Conservation (phyloP, 306 rosid genomes). For the Lablab purpureus region DNA sequence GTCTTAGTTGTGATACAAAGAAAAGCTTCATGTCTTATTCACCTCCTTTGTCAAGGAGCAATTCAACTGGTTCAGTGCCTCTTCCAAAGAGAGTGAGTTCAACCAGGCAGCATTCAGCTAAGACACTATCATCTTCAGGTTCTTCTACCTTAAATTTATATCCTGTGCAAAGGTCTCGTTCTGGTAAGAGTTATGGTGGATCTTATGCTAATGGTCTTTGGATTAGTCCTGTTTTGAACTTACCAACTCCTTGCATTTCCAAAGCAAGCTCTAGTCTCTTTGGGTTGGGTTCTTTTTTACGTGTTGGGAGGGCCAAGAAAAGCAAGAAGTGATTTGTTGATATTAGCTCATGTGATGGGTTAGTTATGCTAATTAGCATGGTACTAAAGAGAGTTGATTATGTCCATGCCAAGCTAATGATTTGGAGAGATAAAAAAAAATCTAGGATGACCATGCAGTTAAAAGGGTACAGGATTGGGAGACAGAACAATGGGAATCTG, state of each 20-base stretch:
- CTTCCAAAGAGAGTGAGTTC: slow-evolving; percentile 53
- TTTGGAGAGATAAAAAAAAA: slow-evolving; percentile 12
- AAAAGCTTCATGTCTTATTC: slow-evolving; percentile 54
- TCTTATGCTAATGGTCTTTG: slow-evolving; percentile 57
- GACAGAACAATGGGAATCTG: slow-evolving; percentile 43
- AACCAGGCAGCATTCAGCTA: slow-evolving; percentile 52
- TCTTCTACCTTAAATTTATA: slow-evolving; percentile 45
- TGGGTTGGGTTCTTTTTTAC: slow-evolving; percentile 67
- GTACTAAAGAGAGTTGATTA: slow-evolving; percentile 7
- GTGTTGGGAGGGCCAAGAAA: slow-evolving; percentile 65
- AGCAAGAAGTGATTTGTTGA: slow-evolving; percentile 58
- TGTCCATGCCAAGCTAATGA: slow-evolving; percentile 19
- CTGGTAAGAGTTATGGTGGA: slow-evolving; percentile 65
- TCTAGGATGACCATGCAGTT: slow-evolving; percentile 32
- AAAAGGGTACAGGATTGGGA: slow-evolving; percentile 45
- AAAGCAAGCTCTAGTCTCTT: slow-evolving; percentile 68
- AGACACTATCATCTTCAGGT: slow-evolving; percentile 45
- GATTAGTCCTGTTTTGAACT: slow-evolving; percentile 72
- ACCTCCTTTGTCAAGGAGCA: slow-evolving; percentile 71
- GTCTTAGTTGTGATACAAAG: slow-evolving; percentile 70
- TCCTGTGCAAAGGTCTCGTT: slow-evolving; percentile 56
- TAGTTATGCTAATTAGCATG: not conserved
- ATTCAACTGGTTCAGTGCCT: slow-evolving; percentile 70
- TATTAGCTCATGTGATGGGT: slow-evolving; percentile 2
- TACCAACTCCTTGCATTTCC: slow-evolving; percentile 76